Base-by-base conservation (phyloP, 1,139 yeast genomes). In the Sugiyamaella paludigena region DNA sequence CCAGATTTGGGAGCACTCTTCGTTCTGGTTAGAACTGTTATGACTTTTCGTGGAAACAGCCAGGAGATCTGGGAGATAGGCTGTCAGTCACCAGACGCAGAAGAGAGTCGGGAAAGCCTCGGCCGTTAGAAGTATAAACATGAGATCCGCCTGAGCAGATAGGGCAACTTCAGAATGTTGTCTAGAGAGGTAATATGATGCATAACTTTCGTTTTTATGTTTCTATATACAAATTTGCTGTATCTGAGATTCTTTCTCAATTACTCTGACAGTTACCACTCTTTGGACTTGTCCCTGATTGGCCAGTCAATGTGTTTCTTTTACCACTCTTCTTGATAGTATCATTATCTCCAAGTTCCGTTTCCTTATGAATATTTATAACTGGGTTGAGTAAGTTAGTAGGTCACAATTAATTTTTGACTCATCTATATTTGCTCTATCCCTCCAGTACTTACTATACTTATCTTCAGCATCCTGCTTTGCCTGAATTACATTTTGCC, bases 341-440 rank as follows among this genome's bases (percentile, higher is more conserved):
- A 15, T 81, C 95, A 65, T 92, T 92, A 64, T 89, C 96, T 11
- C 98, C 98, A 47, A 91, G 74, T 67, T 92, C 98, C 0, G 95
- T 87, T 45, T 84, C 80, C 46, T 80, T 72, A 64, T 88, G 96
- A 59, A 92, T 83, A 56, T 84, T 83, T 60, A 89, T 72, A 49
- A 71, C 66, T 64, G 11, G 16, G 4, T 3, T 19, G 24, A 19
- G 5, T 19, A 19, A 19, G 24, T 19, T 19, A 19, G 24, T 19
- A 4, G 5, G 5, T 19, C 24, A 19, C 24, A 19, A 19, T 4
- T 5, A 19, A 19, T n/a, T n/a, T n/a, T n/a, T n/a, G n/a, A n/a
- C n/a, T n/a, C n/a, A n/a, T n/a, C n/a, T n/a, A n/a, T n/a, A n/a
- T n/a, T n/a, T n/a, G n/a, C n/a, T n/a, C n/a, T n/a, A n/a, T n/a